phyloP scores from a whole-genome alignment of 495 filamentous ascomycete species.

The Tuber calosporum region DNA sequence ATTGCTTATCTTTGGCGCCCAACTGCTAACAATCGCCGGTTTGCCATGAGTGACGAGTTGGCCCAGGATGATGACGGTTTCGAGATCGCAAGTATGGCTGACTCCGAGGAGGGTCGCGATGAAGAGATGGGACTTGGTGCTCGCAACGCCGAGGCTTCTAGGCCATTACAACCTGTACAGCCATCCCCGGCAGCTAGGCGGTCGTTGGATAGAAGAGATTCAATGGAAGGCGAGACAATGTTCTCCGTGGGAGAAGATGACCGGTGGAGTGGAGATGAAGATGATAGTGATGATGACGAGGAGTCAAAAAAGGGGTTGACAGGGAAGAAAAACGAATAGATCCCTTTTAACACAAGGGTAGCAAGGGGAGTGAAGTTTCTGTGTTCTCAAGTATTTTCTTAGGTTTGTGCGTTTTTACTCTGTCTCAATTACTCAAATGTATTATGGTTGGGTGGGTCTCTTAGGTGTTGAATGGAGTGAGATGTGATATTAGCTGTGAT shows the following conservation, averaged over 20 bases:
- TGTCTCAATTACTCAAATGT: background rate
- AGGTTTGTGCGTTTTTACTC: background rate
- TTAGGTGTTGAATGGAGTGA: background rate
- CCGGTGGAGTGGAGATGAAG: constrained; percentile 40
- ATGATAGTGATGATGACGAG: constrained; percentile 26
- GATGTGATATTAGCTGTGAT: background rate
- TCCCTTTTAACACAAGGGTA: background rate
- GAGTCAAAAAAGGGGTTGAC: constrained; percentile 35
- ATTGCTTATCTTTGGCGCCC: constrained; percentile 97
- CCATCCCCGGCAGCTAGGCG: constrained; percentile 15
- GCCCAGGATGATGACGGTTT: constrained; percentile 98
- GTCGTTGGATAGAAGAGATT: constrained; percentile 35
- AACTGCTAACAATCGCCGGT: constrained; percentile 91
- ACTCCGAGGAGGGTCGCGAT: constrained; percentile 58
- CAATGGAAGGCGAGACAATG: constrained; percentile 38
- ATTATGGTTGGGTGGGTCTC: background rate
- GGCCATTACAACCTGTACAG: constrained; percentile 20
- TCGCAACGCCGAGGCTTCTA: constrained; percentile 7
- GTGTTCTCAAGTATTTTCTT: background rate
- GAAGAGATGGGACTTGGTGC: constrained; percentile 43
- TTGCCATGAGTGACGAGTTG: constrained; percentile 98
- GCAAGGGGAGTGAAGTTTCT: background rate
- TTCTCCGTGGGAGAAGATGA: constrained; percentile 40
- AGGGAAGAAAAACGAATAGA: constrained; percentile 31
- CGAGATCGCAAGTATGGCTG: constrained; percentile 84